Base-by-base conservation (phyloP, 441 rosid species). In the Eutrema salsugineum region DNA sequence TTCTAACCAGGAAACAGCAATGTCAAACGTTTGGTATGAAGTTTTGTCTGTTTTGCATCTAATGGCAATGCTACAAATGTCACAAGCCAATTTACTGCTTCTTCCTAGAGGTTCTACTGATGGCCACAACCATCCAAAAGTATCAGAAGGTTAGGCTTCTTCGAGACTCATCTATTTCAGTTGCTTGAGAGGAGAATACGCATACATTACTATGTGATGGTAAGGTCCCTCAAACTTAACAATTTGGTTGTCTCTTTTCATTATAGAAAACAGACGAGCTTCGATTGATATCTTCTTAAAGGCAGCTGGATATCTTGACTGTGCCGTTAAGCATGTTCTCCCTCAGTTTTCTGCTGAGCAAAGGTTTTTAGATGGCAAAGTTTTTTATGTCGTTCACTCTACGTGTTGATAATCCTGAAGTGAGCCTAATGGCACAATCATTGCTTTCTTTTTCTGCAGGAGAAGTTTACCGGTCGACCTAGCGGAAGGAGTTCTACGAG, bases 281-380 rank as follows among this genome's bases (percentile, higher is more conserved):
- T 84, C 98, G 0, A 68, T 96, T 72, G 98, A 96, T 72, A 85
- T 91, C 80, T 96, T 96, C 85, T 82, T 93, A 85, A 91, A 90
- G 85, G 99, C 97, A 62, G 96, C 97, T 30, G 99, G 99, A 69
- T 91, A 87, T 80, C 82, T 96, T 81, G 98, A 96, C 77, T 91
- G 91, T 83, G 97, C 97, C 47, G 88, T 96, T 55, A 89, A 84
- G 36, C 82, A 90, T 75, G 96, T 93, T 71, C 93, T 95, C 50
- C 99, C 98, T 49, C 97, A 90, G 68, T 82, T 95, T 64, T 86
- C 93, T 47, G 54, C 78, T 72, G 93, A 87, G 72, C 79, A 84
- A 79, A 89, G 98, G 98, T 95, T 82, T 76, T 16, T 65, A 62
- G 73, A 77, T 56, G 68, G 53, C 50, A 66, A 36, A 40, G 12